phyloP scores from a whole-genome alignment of 2,329 filamentous ascomycete genomes.

The Ophiocordyceps robertsii region DNA sequence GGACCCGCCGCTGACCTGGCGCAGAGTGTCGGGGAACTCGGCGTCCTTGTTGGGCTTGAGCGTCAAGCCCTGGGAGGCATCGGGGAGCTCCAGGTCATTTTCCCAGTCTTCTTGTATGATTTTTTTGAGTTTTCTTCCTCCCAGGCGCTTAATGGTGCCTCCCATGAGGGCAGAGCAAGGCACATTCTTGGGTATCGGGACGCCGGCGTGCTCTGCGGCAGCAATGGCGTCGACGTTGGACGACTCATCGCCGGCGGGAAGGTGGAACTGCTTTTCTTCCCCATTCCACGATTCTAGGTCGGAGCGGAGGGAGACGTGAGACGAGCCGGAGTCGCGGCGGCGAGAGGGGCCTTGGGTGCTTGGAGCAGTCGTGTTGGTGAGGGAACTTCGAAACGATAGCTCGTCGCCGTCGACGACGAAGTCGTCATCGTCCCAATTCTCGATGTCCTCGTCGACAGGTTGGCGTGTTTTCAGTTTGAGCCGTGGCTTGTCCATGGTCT shows the following conservation, averaged over 20 bases:
- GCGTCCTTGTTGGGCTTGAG: constrained; percentile 49
- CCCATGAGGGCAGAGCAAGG: constrained; percentile 81
- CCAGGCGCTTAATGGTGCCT: constrained; percentile 84
- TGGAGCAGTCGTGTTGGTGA: constrained; percentile 17
- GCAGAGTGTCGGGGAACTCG: constrained; percentile 53
- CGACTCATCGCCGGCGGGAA: constrained; percentile 73
- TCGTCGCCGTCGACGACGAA: constrained; percentile 58
- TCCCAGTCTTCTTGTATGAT: constrained; percentile 71
- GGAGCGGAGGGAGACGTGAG: constrained; percentile 67
- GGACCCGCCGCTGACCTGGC: constrained; percentile 49
- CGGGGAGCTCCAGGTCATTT: constrained; percentile 61
- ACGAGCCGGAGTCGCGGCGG: constrained; percentile 67
- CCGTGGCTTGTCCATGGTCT: constrained; percentile 39
- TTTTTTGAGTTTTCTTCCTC: constrained; percentile 58
- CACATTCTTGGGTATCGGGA: constrained; percentile 77
- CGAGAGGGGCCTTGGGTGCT: constrained; percentile 19
- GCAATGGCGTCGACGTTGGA: constrained; percentile 77
- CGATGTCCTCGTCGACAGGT: constrained; percentile 47
- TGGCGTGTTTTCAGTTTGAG: constrained; percentile 40
- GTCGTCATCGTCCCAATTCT: constrained; percentile 71
- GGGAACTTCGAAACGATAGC: constrained; percentile 41
- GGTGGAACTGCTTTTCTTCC: constrained; percentile 76
- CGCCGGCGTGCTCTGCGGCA: constrained; percentile 76
- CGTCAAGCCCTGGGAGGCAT: constrained; percentile 42
- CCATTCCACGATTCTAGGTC: constrained; percentile 64